Evolutionary conservation across 2,329 filamentous ascomycete species (phyloP).

Genomic region (Teratosphaeria pseudoeucalypti): DNA sequence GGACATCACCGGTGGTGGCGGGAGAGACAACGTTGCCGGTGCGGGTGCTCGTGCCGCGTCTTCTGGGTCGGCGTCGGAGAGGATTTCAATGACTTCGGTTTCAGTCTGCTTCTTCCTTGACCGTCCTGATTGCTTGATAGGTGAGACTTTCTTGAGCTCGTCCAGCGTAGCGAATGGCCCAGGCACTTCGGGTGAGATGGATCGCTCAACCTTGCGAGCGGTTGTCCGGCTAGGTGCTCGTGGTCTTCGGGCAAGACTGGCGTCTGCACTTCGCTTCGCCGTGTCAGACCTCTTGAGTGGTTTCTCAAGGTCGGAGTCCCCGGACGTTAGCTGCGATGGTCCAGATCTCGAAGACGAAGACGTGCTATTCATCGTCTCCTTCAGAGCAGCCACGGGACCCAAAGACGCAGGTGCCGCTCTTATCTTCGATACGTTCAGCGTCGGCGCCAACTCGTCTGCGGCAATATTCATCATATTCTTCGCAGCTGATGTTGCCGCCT

Average conservation of each 20-base stretch:
- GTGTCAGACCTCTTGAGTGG: constrained; percentile 12
- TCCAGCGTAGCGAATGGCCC: constrained; percentile 23
- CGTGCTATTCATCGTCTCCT: constrained; percentile 15
- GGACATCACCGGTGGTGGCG: constrained; percentile 18
- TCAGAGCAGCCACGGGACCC: constrained; percentile 3
- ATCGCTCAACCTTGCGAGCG: constrained; percentile 11
- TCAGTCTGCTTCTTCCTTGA: constrained; percentile 16
- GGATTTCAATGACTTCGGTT: constrained; percentile 26
- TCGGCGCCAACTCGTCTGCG: constrained; percentile 12
- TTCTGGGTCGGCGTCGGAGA: constrained; percentile 23
- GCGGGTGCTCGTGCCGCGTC: constrained; percentile 8
- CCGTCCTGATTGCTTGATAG: constrained; percentile 10
- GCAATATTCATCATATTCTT: constrained; percentile 15
- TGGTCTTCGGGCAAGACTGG: constrained; percentile 27
- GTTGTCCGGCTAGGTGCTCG: constrained; percentile 13
- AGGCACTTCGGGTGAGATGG: constrained; percentile 15
- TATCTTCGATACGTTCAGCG: constrained; percentile 12
- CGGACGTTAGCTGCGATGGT: constrained; percentile 11
- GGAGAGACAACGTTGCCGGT: constrained; percentile 12
- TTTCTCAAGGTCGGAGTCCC: constrained; percentile 17
- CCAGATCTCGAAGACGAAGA: constrained; percentile 16
- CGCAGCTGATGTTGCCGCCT: constrained; percentile 12
- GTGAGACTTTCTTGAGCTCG: constrained; percentile 21
- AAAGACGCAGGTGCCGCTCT: constrained; percentile 2
- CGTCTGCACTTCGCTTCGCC: constrained; percentile 24